Percentiles rank a stretch among this genome's conserved stretches.
Evolutionary conservation across 2,329 filamentous ascomycete genomes (phyloP).

Genomic region (Colletotrichum orchidophilum): DNA sequence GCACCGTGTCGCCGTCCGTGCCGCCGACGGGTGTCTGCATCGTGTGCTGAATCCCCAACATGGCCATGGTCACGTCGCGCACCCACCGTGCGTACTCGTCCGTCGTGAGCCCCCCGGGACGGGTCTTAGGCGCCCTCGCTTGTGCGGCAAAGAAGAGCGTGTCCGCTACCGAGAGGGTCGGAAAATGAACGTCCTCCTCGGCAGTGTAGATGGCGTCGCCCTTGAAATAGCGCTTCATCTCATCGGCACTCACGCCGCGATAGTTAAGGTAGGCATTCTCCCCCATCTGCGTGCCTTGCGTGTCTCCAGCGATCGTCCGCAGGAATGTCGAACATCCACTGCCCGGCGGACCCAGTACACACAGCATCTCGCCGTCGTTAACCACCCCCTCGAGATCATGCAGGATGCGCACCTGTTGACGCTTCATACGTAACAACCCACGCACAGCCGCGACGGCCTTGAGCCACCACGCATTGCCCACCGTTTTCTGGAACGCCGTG

Average conservation of each 20-base stretch:
- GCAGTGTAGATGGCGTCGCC: constrained; percentile 75
- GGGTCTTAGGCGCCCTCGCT: constrained; percentile 59
- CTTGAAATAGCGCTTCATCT: constrained; percentile 41
- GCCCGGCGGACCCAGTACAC: constrained; percentile 64
- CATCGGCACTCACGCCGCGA: constrained; percentile 25
- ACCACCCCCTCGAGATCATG: constrained; percentile 60
- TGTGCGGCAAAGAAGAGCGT: constrained; percentile 70
- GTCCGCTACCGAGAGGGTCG: constrained; percentile 66
- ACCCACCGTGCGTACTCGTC: constrained; percentile 59
- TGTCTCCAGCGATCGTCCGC: constrained; percentile 72
- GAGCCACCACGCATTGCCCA: constrained; percentile 37
- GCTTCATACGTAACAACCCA: constrained; percentile 21
- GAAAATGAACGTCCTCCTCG: constrained; percentile 72
- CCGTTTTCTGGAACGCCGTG: constrained; percentile 22
- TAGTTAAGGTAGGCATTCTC: constrained; percentile 27
- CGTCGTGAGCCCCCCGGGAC: constrained; percentile 54
- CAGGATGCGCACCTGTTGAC: constrained; percentile 56
- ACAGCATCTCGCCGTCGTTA: constrained; percentile 63
- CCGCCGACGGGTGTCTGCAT: constrained; percentile 75
- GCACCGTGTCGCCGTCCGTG: constrained; percentile 69
- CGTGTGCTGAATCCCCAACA: constrained; percentile 78
- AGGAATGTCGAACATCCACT: constrained; percentile 74
- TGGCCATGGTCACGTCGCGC: constrained; percentile 75
- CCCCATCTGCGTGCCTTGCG: constrained; percentile 61
- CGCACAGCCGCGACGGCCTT: constrained; percentile 36